Base-by-base conservation (phyloP, 257 asterid genomes). In the Primulina huaijiensis region DNA sequence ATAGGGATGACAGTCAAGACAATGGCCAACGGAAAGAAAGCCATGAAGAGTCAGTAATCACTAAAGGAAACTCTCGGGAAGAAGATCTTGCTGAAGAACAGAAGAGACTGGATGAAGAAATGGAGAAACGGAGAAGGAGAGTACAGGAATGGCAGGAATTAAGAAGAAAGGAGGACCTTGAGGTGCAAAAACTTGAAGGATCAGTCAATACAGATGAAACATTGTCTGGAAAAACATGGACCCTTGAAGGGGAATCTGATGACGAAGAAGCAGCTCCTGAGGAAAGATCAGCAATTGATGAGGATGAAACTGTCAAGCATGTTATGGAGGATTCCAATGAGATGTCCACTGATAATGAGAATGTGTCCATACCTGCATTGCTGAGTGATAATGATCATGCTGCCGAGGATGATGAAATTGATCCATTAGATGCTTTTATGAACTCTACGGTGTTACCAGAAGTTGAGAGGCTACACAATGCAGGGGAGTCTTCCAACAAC, bases 101-200 rank as follows among this genome's bases (percentile, higher is more conserved):
- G 70, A 79, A 82, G 78, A 83, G 84, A 75, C 76, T 92, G 82
- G 98, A 87, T 10, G 96, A 92, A 20, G 96, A 92, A 80, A 86
- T 86, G 86, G 96, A 89, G 60, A 89, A 89, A 68, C 77, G 96
- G 79, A 86, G 96, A 33, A 87, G 90, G 80, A 83, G 96, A 80
- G 98, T 89, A 69, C 96, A 89, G 77, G 98, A 92, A 81, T 92
- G 96, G 98, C 98, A 92, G 67, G 95, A 89, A 78, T 65, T 81
- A 66, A 86, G 79, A 79, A 83, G 94, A 73, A 86, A 82, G 72
- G 94, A 88, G 81, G 90, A 89, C 63, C 78, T 88, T 21, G 95
- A 92, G 79, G 85, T 82, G 76, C 95, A 87, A 69, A 72, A 82
- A 57, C 88, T 73, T 65, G 97, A 92, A 72, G 88, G 79, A 62